Evolutionary conservation across 139 green algal species (phyloP).

Genomic region (Chlamydomonas sp.): DNA sequence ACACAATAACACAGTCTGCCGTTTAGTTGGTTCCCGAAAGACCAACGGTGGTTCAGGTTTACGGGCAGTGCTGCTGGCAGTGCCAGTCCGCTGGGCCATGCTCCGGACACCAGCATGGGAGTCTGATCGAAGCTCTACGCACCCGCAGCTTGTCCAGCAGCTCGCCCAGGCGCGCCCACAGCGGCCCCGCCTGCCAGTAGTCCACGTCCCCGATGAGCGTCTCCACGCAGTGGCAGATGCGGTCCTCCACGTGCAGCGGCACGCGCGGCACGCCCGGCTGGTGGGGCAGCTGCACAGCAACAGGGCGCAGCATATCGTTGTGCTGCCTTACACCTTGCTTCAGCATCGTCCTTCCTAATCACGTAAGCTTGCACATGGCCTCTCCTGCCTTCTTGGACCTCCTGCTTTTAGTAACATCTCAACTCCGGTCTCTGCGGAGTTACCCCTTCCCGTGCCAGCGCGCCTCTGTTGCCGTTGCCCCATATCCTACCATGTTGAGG

Average conservation of each 20-base stretch:
- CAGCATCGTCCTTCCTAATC: no score
- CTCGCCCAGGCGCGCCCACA: conserved; percentile 10
- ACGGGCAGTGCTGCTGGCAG: no score
- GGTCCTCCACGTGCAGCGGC: conserved; percentile 48
- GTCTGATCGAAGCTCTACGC: neutral
- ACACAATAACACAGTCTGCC: no score
- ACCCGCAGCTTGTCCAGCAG: conserved; percentile 28
- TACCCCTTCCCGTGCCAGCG: no score
- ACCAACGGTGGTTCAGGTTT: no score
- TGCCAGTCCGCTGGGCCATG: neutral
- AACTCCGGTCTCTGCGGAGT: no score
- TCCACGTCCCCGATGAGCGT: conserved; percentile 63
- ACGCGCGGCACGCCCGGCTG: conserved; percentile 26
- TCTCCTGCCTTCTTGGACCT: no score
- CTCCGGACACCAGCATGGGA: neutral
- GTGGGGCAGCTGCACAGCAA: conserved; percentile 20
- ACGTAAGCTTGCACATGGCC: no score
- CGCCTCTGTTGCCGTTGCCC: neutral
- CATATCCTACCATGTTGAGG: conserved; percentile 36
- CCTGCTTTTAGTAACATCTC: no score
- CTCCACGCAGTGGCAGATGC: conserved; percentile 58
- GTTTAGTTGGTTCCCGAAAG: no score
- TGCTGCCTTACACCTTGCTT: no score
- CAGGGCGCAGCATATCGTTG: no score
- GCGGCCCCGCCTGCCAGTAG: conserved; percentile 56